phyloP scores from a whole-genome alignment of 176 grass and related monocot species.

The Poa pratensis region DNA sequence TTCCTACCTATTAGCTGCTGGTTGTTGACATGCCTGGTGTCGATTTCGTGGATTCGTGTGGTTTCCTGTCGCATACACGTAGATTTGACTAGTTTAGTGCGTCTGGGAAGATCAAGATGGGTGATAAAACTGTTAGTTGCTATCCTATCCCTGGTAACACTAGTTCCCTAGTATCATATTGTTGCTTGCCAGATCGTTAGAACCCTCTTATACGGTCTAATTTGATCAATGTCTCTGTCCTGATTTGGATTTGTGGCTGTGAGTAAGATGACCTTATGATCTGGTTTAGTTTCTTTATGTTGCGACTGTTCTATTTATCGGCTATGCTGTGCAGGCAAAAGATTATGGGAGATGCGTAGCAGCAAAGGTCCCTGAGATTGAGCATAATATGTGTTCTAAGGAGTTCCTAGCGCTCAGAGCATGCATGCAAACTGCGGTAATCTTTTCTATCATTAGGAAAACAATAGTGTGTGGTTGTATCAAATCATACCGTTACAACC shows the following conservation, averaged over 20 bases:
- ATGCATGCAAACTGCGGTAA: conserved; percentile 94
- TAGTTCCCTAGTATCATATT: conserved; percentile 7
- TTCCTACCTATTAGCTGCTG: background rate
- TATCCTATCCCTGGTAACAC: background rate
- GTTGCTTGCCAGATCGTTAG: background rate
- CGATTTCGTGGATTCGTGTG: background rate
- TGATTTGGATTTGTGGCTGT: background rate
- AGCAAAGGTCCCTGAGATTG: conserved; percentile 79
- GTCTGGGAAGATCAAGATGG: background rate
- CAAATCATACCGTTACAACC: conserved; percentile 7
- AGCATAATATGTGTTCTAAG: conserved; percentile 91
- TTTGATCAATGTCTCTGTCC: background rate
- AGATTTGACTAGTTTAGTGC: background rate
- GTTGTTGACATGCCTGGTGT: background rate
- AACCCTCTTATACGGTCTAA: background rate
- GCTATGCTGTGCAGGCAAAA: conserved; percentile 66
- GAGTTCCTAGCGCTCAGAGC: conserved; percentile 87
- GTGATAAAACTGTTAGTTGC: background rate
- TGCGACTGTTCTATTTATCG: conserved; percentile 11
- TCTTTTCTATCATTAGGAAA: conserved; percentile 33
- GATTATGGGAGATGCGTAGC: conserved; percentile 80
- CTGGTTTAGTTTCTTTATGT: conserved; percentile 13
- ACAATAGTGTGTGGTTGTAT: background rate
- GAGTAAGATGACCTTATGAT: background rate
- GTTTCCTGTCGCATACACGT: background rate